Percentiles rank a stretch among this genome's conserved stretches.
Evolutionary conservation across 2,329 filamentous ascomycete genomes (phyloP).

Genomic region (Ophiostoma piceae): DNA sequence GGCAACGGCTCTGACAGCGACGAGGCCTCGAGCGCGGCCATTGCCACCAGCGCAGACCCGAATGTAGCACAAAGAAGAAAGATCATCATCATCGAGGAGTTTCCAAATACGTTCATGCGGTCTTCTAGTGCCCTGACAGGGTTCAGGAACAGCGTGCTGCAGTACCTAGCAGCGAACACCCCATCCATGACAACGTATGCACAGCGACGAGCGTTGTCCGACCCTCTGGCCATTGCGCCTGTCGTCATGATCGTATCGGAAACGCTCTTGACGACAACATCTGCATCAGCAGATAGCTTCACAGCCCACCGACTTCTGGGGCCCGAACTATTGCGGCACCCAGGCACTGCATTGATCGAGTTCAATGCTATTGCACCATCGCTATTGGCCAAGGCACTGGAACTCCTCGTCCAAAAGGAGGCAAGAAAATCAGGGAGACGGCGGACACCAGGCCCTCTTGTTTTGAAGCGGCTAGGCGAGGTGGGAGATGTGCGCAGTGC

Average conservation of each 20-base stretch:
- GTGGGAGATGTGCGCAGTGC: conserved; percentile 90
- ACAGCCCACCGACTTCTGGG: conserved; percentile 88
- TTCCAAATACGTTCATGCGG: conserved; percentile 67
- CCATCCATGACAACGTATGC: conserved; percentile 49
- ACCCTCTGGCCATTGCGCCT: conserved; percentile 54
- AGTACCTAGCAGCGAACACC: conserved; percentile 65
- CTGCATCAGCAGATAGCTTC: conserved; percentile 81
- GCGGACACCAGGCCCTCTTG: conserved; percentile 69
- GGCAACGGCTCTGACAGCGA: conserved; percentile 29
- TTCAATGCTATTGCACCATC: conserved; percentile 92
- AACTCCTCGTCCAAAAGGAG: conserved; percentile 78
- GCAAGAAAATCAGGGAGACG: conserved; percentile 69
- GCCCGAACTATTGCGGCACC: conserved; percentile 76
- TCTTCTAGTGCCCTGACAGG: conserved; percentile 60
- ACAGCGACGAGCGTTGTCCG: conserved; percentile 31
- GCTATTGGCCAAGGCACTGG: conserved; percentile 76
- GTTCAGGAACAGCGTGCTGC: conserved; percentile 69
- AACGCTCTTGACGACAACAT: conserved; percentile 77
- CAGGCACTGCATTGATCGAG: conserved; percentile 72
- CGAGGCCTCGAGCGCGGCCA: conserved; percentile 24
- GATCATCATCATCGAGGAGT: conserved; percentile 74
- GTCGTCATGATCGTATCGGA: conserved; percentile 90
- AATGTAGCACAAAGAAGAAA: conserved; percentile 34
- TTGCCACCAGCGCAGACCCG: neutral
- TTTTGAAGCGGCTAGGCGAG: conserved; percentile 74